phyloP scores from a whole-genome alignment of 2,329 filamentous ascomycete genomes.

The Fusarium transvaalense region DNA sequence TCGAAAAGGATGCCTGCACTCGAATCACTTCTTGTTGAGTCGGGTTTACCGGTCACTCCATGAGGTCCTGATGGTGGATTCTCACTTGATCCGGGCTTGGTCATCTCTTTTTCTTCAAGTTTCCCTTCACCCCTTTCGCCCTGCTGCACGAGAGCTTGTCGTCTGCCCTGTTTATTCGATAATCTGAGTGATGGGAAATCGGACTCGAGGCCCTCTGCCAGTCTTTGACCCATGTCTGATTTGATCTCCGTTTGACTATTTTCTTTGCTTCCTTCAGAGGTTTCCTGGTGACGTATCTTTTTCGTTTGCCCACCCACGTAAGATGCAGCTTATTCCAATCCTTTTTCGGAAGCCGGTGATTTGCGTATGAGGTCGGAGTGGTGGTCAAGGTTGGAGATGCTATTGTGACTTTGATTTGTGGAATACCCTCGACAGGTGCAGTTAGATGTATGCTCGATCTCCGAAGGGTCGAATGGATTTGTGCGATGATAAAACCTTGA shows the following conservation, averaged over 20 bases:
- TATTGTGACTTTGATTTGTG: slow-evolving; percentile 28
- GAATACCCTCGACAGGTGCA: slow-evolving; percentile 1
- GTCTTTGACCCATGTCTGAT: neutral
- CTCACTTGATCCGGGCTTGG: neutral
- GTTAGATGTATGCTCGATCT: slow-evolving; percentile 29
- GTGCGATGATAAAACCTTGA: neutral
- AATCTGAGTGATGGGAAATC: neutral
- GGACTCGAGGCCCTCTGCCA: neutral
- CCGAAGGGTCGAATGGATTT: neutral
- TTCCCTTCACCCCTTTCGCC: neutral
- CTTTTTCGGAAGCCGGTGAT: neutral
- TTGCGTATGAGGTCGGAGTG: neutral
- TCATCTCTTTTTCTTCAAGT: slow-evolving; percentile 6
- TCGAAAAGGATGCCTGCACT: neutral
- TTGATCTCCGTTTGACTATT: neutral
- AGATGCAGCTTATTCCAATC: slow-evolving; percentile 13
- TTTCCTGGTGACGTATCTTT: neutral
- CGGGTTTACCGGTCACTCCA: neutral
- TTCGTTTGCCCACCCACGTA: slow-evolving; percentile 20
- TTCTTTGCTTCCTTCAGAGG: neutral
- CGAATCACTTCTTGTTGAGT: neutral
- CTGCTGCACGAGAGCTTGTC: neutral
- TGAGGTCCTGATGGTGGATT: neutral
- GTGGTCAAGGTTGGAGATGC: slow-evolving; percentile 10
- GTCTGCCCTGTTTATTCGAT: neutral